Base-by-base conservation (phyloP, 805 yeast genomes). In the Schizosaccharomyces cryophilus region DNA sequence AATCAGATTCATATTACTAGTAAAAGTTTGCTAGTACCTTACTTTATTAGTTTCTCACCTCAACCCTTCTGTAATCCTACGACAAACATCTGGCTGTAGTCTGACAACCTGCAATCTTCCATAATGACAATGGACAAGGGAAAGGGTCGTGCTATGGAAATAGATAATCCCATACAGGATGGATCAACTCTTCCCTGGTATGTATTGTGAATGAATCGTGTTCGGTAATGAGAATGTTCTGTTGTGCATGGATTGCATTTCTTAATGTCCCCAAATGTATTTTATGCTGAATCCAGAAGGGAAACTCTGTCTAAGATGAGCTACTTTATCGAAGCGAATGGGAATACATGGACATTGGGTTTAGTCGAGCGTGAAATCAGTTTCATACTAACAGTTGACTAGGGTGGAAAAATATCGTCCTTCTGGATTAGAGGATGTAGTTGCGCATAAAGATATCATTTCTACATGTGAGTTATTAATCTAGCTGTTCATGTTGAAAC, bases 381-480 rank as follows among this genome's bases (percentile, higher is more conserved):
- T 45, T 45, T 45, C 51, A 45, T 45, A 19, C 26, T 21, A 19
- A 19, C 17, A 17, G 26, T n/a, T 3, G 3, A 45, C 17, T 24
- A 70, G 77, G 98, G 94, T 93, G 58, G 99, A 93, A 70, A 93
- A 93, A 70, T 93, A 90, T 71, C 82, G 99, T 64, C 99, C 99
- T 0, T 73, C 75, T 42, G 76, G 82, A 1, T 74, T 93, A 60
- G 87, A 85, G 64, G 96, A 93, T 58, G 90, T 93, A 9, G 82
- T 87, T 67, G 98, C 98, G 4, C 97, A 93, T 69, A 80, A 80
- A 59, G 93, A 85, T 60, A 87, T 88, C 38, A 87, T 93, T 5
- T 78, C 79, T 42, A 90, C 96, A 1, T 66, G 72, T 69, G 60
- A 59, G 69, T 63, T 13, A 11, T 17, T 7, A 11, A 19, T 19